Evolutionary conservation across 768 basidiomycete species (phyloP), one percentile per base, ranked within the genome.

Genomic region (Saitozyma podzolica): DNA sequence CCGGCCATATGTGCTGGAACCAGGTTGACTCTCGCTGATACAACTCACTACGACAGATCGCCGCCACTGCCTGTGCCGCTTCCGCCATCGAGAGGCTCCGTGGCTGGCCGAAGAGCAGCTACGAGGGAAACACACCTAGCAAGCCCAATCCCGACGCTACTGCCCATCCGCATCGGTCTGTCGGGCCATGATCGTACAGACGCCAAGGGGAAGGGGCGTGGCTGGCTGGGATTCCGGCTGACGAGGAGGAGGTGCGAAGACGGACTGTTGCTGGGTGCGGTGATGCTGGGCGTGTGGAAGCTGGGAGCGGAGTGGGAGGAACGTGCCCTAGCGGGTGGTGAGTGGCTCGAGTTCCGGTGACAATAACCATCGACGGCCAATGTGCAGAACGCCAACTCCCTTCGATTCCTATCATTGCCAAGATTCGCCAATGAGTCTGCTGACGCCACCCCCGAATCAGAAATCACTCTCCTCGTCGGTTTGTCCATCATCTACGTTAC

Each of bases 231-330:
- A 6, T 29, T 70, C 43, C 65, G 14, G 3, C 16, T 78, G 8
- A 76, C 75, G 0, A 52, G 77, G 50, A 51, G 58, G 40, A 17
- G 66, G 41, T 75, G 73, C 40, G 77, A 78, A 57, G 59, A 71
- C 58, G 56, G 54, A 4, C 56, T 78, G 19, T 14, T 78, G 16
- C 50, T 76, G 3, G 59, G 65, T 1, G 68, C 65, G 14, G 67
- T 74, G 1, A 43, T 48, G 6, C 63, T 57, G 47, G 73, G 69
- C 0, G 60, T 71, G 4, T 65, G 60, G 56, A 69, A 62, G 29
- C 56, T 78, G 9, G 72, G 62, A 2, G 47, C 14, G 37, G 14
- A 59, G 53, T 70, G 69, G 75, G 64, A 66, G 9, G 77, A 73
- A 49, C 57, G 59, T 17, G 73, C 75, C 17, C 39, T 73, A 11